Base-by-base conservation (phyloP, 192 early-diverging fungal species). In the Linnemannia zychae region DNA sequence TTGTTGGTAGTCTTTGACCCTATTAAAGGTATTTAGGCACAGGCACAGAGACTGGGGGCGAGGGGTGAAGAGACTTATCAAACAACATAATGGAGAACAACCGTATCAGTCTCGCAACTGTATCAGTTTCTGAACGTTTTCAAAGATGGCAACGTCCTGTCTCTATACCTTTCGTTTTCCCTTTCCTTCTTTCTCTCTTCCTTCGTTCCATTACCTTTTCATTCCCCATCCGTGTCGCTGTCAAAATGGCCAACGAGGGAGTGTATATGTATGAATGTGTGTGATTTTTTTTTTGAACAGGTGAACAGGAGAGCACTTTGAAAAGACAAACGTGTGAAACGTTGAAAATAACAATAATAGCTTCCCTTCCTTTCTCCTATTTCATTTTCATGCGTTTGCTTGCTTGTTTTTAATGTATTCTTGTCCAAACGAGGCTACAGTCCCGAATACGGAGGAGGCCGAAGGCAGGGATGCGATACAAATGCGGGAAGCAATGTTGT, bases 401-500 rank as follows among this genome's bases (percentile, higher is more conserved):
- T 4, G 28, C 24, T 31, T 28, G n/a, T 63, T 13, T 63, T 12
- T 31, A 31, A n/a, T n/a, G n/a, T n/a, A n/a, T n/a, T 63, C 28
- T 9, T 28, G 22, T 63, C 57, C 12, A 3, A 63, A 63, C 24
- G 9, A 15, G 57, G 24, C 57, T 16, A 31, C 57, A 13, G 57
- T 31, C 57, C 57, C 57, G 57, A 63, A 63, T n/a, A 15, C 24
- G 57, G 57, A 63, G 57, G 24, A 24, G 57, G 15, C 28, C 28
- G 24, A 24, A 33, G 28, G 12, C 4, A 31, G 24, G 57, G 57
- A 63, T 63, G 57, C 57, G 57, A 31, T 63, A 63, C 57, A 63
- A 63, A 63, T 63, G 9, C 57, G 57, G 57, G 57, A 63, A 63
- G 57, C 57, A 63, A 63, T 63, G 57, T 63, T 63, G 57, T 33